A percentile compares a stretch with the other conserved stretches of the same genome.
These are phyloP conservation scores for Salvia miltiorrhiza DNA, from an alignment of 257 asterid genomes.

Conservation along the genomic window DNA sequence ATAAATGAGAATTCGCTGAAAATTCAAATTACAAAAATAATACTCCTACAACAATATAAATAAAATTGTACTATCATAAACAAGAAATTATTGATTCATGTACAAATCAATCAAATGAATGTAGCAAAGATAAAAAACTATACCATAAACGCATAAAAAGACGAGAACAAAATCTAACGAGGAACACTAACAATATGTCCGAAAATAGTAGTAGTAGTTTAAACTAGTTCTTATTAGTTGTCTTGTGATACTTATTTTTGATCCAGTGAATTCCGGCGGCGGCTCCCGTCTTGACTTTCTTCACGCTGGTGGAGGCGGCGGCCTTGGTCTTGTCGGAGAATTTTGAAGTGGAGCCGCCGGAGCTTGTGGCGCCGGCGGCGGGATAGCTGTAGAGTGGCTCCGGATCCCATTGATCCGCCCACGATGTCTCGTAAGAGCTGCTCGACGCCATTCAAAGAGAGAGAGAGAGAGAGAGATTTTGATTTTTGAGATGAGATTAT, in stretches of 20 bases:
- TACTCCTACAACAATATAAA: no score
- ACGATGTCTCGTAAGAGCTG: conserved; percentile 58
- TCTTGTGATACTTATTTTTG: conserved; percentile 60
- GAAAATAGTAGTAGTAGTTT: neutral
- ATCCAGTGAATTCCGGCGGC: conserved; percentile 70
- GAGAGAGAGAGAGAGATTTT: neutral
- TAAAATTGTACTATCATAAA: neutral
- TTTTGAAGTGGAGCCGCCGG: conserved; percentile 35
- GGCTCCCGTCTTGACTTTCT: conserved; percentile 76
- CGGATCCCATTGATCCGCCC: conserved; percentile 88
- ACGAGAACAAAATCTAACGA: neutral
- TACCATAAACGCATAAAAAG: neutral
- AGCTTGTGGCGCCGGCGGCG: conserved; percentile 2
- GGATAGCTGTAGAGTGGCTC: conserved; percentile 35
- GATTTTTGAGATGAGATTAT: neutral
- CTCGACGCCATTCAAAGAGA: conserved; percentile 14
- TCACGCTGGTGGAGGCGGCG: conserved; percentile 61
- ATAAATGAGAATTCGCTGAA: no score
- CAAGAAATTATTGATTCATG: conserved; percentile 2
- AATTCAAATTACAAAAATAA: no score
- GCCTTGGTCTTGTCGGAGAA: conserved; percentile 57
- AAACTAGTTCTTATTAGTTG: conserved; percentile 42
- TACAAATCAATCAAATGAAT: conserved; percentile 21
- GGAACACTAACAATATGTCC: neutral
- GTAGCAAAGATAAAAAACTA: neutral